These are phyloP conservation scores for Tinospora cordifolia DNA, from an alignment of 164 flowering plant species.

Conservation along the genomic window DNA sequence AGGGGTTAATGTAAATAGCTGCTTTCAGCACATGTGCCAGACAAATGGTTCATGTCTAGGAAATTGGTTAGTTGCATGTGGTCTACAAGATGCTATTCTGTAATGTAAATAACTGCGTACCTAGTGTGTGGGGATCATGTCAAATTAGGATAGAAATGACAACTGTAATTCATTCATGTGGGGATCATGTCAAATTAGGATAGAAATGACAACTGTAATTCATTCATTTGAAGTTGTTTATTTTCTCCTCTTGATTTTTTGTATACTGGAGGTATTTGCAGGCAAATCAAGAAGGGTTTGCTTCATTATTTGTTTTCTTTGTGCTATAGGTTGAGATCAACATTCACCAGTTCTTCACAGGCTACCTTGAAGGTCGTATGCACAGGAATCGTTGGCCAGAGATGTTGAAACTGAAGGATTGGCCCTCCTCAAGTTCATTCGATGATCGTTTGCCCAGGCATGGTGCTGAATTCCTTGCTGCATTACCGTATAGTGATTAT, in stretches of 20 bases:
- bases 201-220: not conserved
- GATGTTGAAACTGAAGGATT: slow-evolving; percentile 80
- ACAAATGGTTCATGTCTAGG: not conserved
- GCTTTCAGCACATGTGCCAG: not conserved
- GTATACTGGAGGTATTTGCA: not conserved
- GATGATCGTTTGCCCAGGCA: slow-evolving; percentile 76
- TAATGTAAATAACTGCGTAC: not conserved
- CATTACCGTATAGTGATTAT: slow-evolving; percentile 65
- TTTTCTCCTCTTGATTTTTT: not conserved
- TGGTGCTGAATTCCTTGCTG: slow-evolving; percentile 59
- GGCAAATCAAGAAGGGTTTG: not conserved
- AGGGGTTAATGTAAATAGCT: not conserved
- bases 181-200: not conserved
- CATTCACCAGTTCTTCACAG: slow-evolving; percentile 60
- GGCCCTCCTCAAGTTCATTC: slow-evolving; percentile 69
- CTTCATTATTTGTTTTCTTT: slow-evolving; percentile 8
- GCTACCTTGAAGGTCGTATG: slow-evolving; percentile 64
- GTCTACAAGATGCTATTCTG: too few species aligned
- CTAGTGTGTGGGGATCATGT: not conserved
- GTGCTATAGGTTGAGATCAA: slow-evolving; percentile 60
- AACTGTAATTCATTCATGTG: not conserved
- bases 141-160: not conserved
- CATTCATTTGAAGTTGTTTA: not conserved
- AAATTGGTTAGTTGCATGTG: not conserved
- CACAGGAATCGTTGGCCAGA: slow-evolving; percentile 63